Evolutionary conservation across 2,329 filamentous ascomycete species (phyloP), one percentile per base, ranked within the genome.

Genomic region (Talaromyces funiculosus): DNA sequence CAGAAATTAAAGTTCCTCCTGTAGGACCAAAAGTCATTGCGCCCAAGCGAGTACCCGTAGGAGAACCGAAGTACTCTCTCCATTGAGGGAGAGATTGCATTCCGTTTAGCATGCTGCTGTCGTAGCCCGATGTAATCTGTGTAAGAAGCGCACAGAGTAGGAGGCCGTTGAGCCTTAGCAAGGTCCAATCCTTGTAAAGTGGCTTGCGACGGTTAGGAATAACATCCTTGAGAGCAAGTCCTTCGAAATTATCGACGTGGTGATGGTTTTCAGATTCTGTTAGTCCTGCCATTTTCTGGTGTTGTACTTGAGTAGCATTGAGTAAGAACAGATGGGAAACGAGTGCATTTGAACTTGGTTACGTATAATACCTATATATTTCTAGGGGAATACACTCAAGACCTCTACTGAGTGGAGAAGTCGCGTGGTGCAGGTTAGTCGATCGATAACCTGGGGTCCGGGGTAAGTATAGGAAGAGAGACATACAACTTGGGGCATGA

Each of bases 21-120:
- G 0, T 79, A 68, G 0, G 75, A 71, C 62, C 82, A 79, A 6
- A 82, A 66, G 9, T 75, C 76, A 62, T 82, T 14, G 29, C 67
- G 60, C 79, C 79, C 2, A 80, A 72, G 29, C 69, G 69, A 7
- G 72, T 71, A 31, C 76, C 77, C 37, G 67, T 65, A 9, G 78
- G 78, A 38, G 76, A 65, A 26, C 69, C 68, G 55, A 81, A 78
- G 60, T 78, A 79, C 1, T 63, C 59, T 57, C 73, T 71, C 78
- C 79, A 81, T 62, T 73, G 67, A 0, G 69, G 62, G 0, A 78
- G 69, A 8, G 77, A 72, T 57, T 80, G 77, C 0, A 80, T 69
- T 10, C 77, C 78, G 62, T 80, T 80, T 75, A 78, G 77, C 61
- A 80, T 71, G 49, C 73, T 76, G 4, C 77, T 77, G 64, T 81